phyloP scores from a whole-genome alignment of 352 stramenopile species.

The Globisporangium uncinulatum region DNA sequence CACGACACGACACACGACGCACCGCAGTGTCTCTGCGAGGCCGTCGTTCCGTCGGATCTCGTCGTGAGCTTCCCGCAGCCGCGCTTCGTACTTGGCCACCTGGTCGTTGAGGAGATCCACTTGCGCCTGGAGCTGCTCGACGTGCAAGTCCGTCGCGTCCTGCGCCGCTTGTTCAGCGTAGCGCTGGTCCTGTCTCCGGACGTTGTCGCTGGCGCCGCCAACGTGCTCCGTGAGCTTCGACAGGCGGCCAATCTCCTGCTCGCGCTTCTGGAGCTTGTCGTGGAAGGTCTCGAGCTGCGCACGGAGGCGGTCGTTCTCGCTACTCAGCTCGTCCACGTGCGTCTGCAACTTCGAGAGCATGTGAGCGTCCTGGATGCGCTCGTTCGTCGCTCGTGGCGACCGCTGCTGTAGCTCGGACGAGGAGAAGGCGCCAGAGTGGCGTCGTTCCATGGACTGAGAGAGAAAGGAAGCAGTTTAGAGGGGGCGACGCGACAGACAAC shows the following conservation, averaged over 20 bases:
- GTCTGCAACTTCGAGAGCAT: conserved; percentile 39
- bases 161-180: conserved; percentile 27
- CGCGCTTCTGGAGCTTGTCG: conserved; percentile 51
- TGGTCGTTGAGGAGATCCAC: conserved; percentile 77
- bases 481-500: neutral
- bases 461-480: neutral
- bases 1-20: conserved; percentile 8
- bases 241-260: conserved; percentile 64
- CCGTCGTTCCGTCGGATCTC: conserved; percentile 33
- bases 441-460: conserved; percentile 28
- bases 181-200: conserved; percentile 28
- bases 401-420: conserved; percentile 3
- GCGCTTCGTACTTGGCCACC: conserved; percentile 75
- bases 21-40: conserved; percentile 56
- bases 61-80: conserved; percentile 53
- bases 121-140: conserved; percentile 64
- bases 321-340: conserved; percentile 36
- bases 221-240: conserved; percentile 38
- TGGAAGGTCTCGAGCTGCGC: conserved; percentile 32
- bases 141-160: conserved; percentile 47
- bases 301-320: conserved; percentile 40
- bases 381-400: conserved; percentile 1
- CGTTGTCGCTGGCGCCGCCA: conserved; percentile 21
- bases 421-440: conserved; percentile 12
- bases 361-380: conserved; percentile 18